Conservation (phyloP, 108 stramenopile species). For the Bacterosira constricta region DNA sequence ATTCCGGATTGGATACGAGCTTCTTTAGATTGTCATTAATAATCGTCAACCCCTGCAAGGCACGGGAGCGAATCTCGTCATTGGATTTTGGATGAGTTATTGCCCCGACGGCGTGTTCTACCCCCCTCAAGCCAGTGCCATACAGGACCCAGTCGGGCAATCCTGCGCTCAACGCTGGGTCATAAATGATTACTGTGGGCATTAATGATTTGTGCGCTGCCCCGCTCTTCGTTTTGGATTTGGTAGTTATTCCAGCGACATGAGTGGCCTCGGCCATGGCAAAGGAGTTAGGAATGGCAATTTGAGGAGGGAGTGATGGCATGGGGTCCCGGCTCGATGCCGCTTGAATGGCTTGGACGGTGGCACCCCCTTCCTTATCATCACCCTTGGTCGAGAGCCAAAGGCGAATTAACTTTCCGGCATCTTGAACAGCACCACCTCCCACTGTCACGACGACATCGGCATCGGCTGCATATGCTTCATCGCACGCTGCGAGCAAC, state of each 20-base stretch:
- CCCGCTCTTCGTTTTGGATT: slow-evolving; percentile 27
- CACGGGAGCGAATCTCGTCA: slow-evolving; percentile 18
- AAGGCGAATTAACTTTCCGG: slow-evolving; percentile 35
- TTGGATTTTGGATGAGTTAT: slow-evolving; percentile 35
- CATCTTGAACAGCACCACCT: slow-evolving; percentile 44
- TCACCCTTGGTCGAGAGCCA: slow-evolving; percentile 19
- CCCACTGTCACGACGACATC: slow-evolving; percentile 36
- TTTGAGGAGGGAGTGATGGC: slow-evolving; percentile 37
- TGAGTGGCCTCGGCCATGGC: slow-evolving; percentile 46
- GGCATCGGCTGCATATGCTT: slow-evolving; percentile 16
- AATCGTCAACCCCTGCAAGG: slow-evolving; percentile 11
- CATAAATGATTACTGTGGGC: slow-evolving; percentile 29
- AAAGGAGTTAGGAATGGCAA: slow-evolving; percentile 41
- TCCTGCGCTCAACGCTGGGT: slow-evolving; percentile 14
- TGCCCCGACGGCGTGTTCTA: slow-evolving; percentile 40
- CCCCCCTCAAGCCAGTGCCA: slow-evolving; percentile 28
- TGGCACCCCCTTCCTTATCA: background rate
- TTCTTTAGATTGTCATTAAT: slow-evolving; percentile 2
- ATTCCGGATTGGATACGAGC: slow-evolving; percentile 8
- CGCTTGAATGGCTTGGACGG: slow-evolving; percentile 18
- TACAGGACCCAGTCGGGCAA: slow-evolving; percentile 43
- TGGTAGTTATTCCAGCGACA: slow-evolving; percentile 35
- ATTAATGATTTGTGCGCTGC: slow-evolving; percentile 23
- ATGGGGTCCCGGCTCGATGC: slow-evolving; percentile 18
- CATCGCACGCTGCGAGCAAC: slow-evolving; percentile 28